These are phyloP conservation scores for Stephanodiscus triporus DNA, from an alignment of 108 stramenopile species.

Conservation along the genomic window DNA sequence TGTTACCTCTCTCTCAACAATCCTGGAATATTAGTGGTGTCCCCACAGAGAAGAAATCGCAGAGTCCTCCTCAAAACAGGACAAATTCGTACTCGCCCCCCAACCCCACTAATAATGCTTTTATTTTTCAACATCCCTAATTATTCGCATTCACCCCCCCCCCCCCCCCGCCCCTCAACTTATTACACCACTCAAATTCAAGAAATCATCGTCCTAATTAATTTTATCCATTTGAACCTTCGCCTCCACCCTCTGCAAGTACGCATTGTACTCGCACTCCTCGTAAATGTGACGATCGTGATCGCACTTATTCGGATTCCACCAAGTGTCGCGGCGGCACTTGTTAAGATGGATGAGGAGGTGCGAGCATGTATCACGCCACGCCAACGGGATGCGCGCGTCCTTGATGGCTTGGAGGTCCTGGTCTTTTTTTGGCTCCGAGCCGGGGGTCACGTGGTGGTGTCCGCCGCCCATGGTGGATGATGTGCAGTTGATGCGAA, in stretches of 20 bases:
- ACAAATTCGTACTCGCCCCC: no score
- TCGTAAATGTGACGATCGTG: slow-evolving; percentile 96
- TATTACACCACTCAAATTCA: neutral
- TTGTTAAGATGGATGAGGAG: slow-evolving; percentile 87
- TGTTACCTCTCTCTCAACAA: no score
- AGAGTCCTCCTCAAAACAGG: no score
- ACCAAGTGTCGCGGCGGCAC: slow-evolving; percentile 87
- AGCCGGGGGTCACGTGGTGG: slow-evolving; percentile 67
- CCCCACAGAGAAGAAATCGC: no score
- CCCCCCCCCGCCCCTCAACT: no score
- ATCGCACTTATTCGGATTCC: slow-evolving; percentile 83
- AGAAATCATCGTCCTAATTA: slow-evolving; percentile 4
- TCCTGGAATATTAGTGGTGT: no score
- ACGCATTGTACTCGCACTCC: slow-evolving; percentile 94
- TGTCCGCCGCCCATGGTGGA: slow-evolving; percentile 52
- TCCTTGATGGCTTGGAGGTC: slow-evolving; percentile 83
- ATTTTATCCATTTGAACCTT: slow-evolving; percentile 63
- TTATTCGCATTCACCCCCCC: no score
- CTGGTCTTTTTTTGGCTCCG: slow-evolving; percentile 76
- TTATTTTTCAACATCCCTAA: no score
- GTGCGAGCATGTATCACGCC: slow-evolving; percentile 95
- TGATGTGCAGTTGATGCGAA: neutral
- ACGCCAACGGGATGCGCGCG: slow-evolving; percentile 85
- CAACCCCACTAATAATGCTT: no score
- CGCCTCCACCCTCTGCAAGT: slow-evolving; percentile 77